A percentile compares a stretch with the other conserved stretches of the same genome.
phyloP scores from a whole-genome alignment of 2,329 filamentous ascomycete species.

The Tolypocladium ophioglossoides region DNA sequence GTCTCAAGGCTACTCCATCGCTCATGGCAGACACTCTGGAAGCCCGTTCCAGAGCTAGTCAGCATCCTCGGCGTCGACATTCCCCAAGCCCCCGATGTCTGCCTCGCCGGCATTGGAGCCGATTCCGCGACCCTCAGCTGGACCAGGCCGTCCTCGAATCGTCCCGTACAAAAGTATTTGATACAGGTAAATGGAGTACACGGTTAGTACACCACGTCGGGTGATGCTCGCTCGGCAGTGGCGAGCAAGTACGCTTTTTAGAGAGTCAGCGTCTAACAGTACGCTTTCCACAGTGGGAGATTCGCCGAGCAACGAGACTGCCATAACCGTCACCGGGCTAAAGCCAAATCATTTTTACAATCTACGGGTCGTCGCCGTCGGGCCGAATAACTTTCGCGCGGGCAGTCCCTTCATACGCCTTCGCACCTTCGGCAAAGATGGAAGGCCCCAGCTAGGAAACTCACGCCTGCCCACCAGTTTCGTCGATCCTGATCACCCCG shows the following conservation, averaged over 20 bases:
- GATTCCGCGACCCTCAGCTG: conserved; percentile 86
- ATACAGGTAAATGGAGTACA: conserved; percentile 91
- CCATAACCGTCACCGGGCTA: conserved; percentile 84
- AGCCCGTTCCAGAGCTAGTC: conserved; percentile 83
- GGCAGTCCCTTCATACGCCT: conserved; percentile 78
- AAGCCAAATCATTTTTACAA: conserved; percentile 86
- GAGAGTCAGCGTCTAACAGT: background rate
- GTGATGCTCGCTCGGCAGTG: too few species aligned
- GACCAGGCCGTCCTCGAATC: conserved; percentile 59
- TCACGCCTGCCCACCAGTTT: conserved; percentile 47
- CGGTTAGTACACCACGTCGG: conserved; percentile 42
- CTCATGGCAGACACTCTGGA: conserved; percentile 79
- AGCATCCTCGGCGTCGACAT: conserved; percentile 89
- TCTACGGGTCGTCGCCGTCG: conserved; percentile 84
- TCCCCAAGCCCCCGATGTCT: conserved; percentile 79
- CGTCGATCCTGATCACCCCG: conserved; percentile 37
- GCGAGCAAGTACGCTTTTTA: background rate
- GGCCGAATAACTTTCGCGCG: conserved; percentile 84
- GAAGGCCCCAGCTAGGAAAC: conserved; percentile 48
- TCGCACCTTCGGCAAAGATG: conserved; percentile 60
- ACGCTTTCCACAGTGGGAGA: conserved; percentile 58
- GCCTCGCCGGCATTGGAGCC: conserved; percentile 77
- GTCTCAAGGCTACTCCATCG: conserved; percentile 65
- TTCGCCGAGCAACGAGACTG: conserved; percentile 40
- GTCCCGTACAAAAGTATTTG: conserved; percentile 72